Conservation (phyloP, 345 rosid species). For the Eucalyptus polyanthemos region DNA sequence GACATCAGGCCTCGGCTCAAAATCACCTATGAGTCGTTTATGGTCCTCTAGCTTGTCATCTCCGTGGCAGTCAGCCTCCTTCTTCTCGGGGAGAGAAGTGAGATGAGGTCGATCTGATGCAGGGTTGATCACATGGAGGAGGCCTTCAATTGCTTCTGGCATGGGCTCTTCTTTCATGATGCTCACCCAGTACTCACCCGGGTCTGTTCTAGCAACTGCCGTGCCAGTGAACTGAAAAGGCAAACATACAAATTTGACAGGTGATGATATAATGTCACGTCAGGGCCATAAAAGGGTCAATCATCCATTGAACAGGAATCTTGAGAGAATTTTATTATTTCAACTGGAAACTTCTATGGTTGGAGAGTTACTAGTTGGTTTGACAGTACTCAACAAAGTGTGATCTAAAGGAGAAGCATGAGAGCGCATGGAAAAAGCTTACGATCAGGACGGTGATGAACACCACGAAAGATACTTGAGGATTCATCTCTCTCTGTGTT, state of each 20-base stretch:
- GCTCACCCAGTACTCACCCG: slow-evolving; percentile 9
- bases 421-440: background rate
- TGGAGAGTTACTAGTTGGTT: background rate
- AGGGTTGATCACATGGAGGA: background rate
- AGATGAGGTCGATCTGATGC: background rate
- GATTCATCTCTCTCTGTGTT: background rate
- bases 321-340: too few relatives aligned
- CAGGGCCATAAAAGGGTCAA: background rate
- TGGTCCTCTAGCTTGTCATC: background rate
- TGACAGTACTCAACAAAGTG: background rate
- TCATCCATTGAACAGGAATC: background rate
- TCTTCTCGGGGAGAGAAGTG: background rate
- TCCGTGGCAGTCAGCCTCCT: background rate
- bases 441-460: background rate
- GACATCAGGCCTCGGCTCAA: background rate
- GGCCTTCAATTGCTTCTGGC: slow-evolving; percentile 1
- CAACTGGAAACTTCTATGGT: background rate
- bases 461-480: background rate
- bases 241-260: background rate
- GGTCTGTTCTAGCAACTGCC: slow-evolving; percentile 8
- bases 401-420: background rate
- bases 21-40: background rate
- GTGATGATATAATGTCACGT: background rate
- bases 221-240: background rate
- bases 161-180: slow-evolving; percentile 8